Evolutionary conservation across 2,329 filamentous ascomycete genomes (phyloP).

Genomic region (Diaporthe sp.): DNA sequence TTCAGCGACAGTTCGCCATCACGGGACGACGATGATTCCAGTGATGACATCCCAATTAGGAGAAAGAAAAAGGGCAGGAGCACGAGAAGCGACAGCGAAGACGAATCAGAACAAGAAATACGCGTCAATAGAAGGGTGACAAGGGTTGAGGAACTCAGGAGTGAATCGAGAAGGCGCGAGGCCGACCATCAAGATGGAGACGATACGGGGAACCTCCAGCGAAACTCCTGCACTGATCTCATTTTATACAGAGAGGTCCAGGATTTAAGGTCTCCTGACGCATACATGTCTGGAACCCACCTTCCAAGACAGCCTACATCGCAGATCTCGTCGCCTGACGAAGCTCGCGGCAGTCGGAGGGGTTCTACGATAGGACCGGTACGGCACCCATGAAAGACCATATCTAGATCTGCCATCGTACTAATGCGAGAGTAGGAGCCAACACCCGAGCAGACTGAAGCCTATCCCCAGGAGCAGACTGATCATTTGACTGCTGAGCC

Average conservation of each 20-base stretch:
- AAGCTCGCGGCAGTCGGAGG: neutral
- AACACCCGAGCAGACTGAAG: neutral
- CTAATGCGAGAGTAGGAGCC: neutral
- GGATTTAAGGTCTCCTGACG: neutral
- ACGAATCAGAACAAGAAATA: neutral
- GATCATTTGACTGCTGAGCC: neutral
- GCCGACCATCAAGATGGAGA: neutral
- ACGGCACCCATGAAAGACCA: neutral
- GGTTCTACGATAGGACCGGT: neutral
- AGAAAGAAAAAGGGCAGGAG: neutral
- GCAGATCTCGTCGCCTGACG: neutral
- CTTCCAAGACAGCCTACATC: neutral
- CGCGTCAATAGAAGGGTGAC: neutral
- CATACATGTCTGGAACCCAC: accelerated
- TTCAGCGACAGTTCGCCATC: neutral
- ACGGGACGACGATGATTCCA: neutral
- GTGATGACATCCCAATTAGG: neutral
- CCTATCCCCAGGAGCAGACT: neutral
- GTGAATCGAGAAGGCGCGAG: no score
- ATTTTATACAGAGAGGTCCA: neutral
- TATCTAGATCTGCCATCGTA: neutral
- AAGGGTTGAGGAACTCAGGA: no score
- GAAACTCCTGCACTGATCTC: constrained; percentile 4
- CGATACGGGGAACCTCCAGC: neutral
- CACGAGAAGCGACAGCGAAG: neutral